Evolutionary conservation across 805 yeast species (phyloP), one percentile per base, ranked within the genome.

Genomic region (Candida adriatica): DNA sequence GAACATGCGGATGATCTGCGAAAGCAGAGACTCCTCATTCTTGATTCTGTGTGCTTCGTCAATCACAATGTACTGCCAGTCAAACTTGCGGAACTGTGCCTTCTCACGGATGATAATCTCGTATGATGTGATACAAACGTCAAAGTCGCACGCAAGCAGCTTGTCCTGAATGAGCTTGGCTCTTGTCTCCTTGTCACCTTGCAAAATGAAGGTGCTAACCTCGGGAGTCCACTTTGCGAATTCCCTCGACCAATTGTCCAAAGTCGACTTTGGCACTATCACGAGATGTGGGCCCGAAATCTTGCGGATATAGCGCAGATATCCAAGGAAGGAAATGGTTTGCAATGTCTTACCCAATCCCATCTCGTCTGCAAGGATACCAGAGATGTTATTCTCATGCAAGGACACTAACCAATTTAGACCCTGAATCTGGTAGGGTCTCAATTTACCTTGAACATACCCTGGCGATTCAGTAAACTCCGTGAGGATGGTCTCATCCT

Each of bases 21-120:
- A 78, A 27, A 81, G 57, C 53, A 78, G 56, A 6, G 54, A 49
- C 27, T 49, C 54, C 24, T 82, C 92, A 51, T 82, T 82, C 48
- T 82, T 82, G 43, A 82, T 75, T 59, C 92, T 65, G 53, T 82
- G 94, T 4, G 90, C 92, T 57, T 82, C 94, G 56, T 82, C 94
- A 39, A 82, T 78, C 14, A 81, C 65, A 30, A 82, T 75, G 50
- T 82, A 82, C 49, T 78, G 75, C 90, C 92, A 82, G 16, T 66
- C 68, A 43, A 82, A 71, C 49, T 80, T 82, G 36, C 56, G 68
- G 47, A 82, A 69, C 2, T 75, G 58, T 0, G 86, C 58, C 49
- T 82, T 82, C 52, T 82, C 92, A 45, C 75, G 69, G 33, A 82
- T 81, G 17, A 82, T 82, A 39, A 81, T 79, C 53, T 82, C 92